A percentile compares a stretch with the other conserved stretches of the same genome.
phyloP scores from a whole-genome alignment of 441 rosid species.

The Adansonia gregorii region DNA sequence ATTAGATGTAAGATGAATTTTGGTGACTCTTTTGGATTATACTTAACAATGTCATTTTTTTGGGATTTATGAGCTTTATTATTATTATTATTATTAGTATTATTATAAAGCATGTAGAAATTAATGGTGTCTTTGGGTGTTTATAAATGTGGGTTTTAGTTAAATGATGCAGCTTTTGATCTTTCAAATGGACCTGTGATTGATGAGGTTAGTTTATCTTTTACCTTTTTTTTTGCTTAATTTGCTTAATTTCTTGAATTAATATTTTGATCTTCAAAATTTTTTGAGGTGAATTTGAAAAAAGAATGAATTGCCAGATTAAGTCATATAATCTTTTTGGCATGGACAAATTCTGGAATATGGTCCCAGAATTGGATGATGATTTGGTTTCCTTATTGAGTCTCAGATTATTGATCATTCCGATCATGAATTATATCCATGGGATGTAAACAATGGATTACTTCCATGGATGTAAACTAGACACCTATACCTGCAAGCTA shows the following conservation, averaged over 20 bases:
- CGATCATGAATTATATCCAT: not conserved
- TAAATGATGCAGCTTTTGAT: conserved; percentile 96
- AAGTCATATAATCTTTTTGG: not conserved
- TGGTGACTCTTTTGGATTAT: conserved; percentile 3
- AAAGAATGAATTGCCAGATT: conserved; percentile 18
- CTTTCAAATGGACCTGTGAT: conserved; percentile 82
- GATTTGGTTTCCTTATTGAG: not conserved
- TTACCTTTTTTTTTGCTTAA: not conserved
- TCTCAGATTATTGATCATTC: not conserved
- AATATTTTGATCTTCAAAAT: not conserved
- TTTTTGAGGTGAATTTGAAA: not conserved
- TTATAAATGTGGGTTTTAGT: conserved; percentile 41
- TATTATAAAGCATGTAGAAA: conserved; percentile 1
- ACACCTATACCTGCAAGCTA: too few species aligned
- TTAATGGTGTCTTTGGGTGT: conserved; percentile 15
- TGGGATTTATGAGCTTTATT: not conserved
- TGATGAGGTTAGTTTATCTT: conserved; percentile 63
- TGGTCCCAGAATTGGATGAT: conserved; percentile 3
- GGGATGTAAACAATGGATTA: not conserved
- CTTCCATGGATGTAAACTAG: too few species aligned
- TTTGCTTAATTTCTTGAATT: not conserved
- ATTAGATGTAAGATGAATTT: conserved; percentile 58
- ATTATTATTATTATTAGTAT: not conserved
- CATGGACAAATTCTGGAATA: conserved; percentile 10
- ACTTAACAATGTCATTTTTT: not conserved